Evolutionary conservation across 2,329 filamentous ascomycete genomes (phyloP).

Genomic region (Ascochyta fabae): DNA sequence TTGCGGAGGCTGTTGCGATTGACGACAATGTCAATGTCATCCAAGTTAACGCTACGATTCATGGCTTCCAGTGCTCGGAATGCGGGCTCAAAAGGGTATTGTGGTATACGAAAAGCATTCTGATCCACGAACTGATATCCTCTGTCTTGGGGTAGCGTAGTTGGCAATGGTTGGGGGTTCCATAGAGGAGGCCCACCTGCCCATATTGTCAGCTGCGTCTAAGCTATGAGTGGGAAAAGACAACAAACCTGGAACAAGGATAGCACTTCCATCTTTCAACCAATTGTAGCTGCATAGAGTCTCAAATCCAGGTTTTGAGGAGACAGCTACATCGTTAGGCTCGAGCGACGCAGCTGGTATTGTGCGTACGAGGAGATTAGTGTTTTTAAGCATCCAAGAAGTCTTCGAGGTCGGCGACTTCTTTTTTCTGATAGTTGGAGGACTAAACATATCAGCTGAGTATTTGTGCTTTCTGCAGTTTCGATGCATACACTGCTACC

Average conservation of each 20-base stretch:
- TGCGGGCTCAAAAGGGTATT: constrained; percentile 35
- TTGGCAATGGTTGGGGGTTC: constrained; percentile 20
- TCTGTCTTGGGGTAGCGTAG: constrained; percentile 14
- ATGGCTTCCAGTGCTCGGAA: constrained; percentile 27
- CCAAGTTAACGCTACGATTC: constrained; percentile 16
- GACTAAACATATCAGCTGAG: too few relatives aligned
- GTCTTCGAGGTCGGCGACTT: too few relatives aligned
- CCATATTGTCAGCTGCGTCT: too few relatives aligned
- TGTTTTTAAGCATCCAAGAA: neutral
- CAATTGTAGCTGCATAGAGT: constrained; percentile 33
- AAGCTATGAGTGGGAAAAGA: neutral
- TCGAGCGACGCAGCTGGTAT: constrained; percentile 15
- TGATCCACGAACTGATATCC: constrained; percentile 33
- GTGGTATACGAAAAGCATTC: constrained; percentile 36
- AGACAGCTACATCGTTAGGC: constrained; percentile 11
- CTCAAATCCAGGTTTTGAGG: constrained; percentile 20
- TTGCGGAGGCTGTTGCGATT: constrained; percentile 30
- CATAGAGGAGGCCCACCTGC: constrained; percentile 29
- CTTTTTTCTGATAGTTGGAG: too few relatives aligned
- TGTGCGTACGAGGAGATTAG: constrained; percentile 5
- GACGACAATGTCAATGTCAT: constrained; percentile 25
- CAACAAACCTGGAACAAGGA: constrained; percentile 22
- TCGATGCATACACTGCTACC: too few relatives aligned
- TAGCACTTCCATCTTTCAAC: constrained; percentile 18
- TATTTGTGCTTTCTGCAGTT: too few relatives aligned